Percentiles rank a stretch among this genome's conserved stretches.
These are phyloP conservation scores for Lipomyces yamadae DNA, from an alignment of 805 yeast genomes.

Conservation along the genomic window DNA sequence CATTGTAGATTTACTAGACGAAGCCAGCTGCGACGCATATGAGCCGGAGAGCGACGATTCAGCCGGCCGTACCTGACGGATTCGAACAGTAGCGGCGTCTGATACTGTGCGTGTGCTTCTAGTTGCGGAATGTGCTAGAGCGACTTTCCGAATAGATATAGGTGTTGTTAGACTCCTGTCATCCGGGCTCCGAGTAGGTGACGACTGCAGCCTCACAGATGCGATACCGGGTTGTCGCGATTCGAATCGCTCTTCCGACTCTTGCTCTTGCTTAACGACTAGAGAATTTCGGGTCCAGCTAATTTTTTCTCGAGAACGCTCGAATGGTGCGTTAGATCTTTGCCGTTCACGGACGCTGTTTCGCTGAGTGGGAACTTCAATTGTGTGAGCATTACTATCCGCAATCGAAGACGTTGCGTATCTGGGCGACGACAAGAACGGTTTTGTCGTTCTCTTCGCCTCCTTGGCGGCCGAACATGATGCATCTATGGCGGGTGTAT, in stretches of 20 bases:
- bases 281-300: slow-evolving; percentile 24
- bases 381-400: background rate
- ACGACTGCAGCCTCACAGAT: background rate
- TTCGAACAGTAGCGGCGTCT: background rate
- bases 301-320: slow-evolving; percentile 24
- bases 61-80: background rate
- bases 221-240: slow-evolving; percentile 1
- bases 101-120: background rate
- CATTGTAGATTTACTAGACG: slow-evolving; percentile 1
- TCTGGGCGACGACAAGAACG: slow-evolving; percentile 1
- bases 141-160: background rate
- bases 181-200: background rate
- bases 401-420: background rate
- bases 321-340: slow-evolving; percentile 15
- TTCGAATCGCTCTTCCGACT: background rate
- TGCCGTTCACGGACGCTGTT: slow-evolving; percentile 15
- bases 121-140: background rate
- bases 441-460: background rate
- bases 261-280: slow-evolving; percentile 13
- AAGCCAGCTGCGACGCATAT: slow-evolving; percentile 16
- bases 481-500: background rate
- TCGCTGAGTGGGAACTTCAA: background rate
- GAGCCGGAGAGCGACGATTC: slow-evolving; percentile 1
- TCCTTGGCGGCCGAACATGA: background rate
- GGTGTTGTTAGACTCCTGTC: background rate